Evolutionary conservation across 2,329 filamentous ascomycete species (phyloP).

Genomic region (Cyclaneusma minus): DNA sequence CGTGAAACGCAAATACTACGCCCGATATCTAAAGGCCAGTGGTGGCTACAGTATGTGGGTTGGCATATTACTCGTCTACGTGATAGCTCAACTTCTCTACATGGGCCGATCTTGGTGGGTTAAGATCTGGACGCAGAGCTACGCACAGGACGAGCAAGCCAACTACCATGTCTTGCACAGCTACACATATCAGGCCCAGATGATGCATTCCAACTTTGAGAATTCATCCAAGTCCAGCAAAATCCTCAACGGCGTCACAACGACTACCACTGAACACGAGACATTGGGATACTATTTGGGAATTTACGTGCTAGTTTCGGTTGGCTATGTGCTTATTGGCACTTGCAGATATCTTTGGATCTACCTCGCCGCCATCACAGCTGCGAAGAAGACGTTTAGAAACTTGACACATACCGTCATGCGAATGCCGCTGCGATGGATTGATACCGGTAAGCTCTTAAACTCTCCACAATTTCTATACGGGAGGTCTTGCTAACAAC

Average conservation of each 20-base stretch:
- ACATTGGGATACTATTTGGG: slow-evolving; percentile 55
- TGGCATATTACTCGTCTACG: slow-evolving; percentile 34
- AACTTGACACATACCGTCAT: slow-evolving; percentile 50
- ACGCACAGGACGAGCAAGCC: slow-evolving; percentile 17
- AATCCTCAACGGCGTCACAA: no score
- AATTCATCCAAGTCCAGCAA: no score
- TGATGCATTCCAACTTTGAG: slow-evolving; percentile 27
- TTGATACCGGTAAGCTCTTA: no score
- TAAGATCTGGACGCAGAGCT: slow-evolving; percentile 38
- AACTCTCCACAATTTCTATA: no score
- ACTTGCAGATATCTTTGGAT: slow-evolving; percentile 45
- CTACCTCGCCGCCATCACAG: slow-evolving; percentile 46
- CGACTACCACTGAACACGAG: no score
- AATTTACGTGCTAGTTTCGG: slow-evolving; percentile 47
- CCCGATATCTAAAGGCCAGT: slow-evolving; percentile 46
- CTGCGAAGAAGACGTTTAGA: slow-evolving; percentile 49
- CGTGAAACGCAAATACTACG: slow-evolving; percentile 51
- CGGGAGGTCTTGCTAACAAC: no score
- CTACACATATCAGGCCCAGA: slow-evolving; percentile 9
- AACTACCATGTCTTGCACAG: slow-evolving; percentile 3
- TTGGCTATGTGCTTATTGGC: slow-evolving; percentile 38
- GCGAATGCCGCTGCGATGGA: slow-evolving; percentile 56
- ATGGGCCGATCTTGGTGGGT: slow-evolving; percentile 44
- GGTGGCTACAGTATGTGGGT: slow-evolving; percentile 48
- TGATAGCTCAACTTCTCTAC: slow-evolving; percentile 14